phyloP scores from a whole-genome alignment of 2,329 filamentous ascomycete genomes.

The Xylariomycetidae sp. region DNA sequence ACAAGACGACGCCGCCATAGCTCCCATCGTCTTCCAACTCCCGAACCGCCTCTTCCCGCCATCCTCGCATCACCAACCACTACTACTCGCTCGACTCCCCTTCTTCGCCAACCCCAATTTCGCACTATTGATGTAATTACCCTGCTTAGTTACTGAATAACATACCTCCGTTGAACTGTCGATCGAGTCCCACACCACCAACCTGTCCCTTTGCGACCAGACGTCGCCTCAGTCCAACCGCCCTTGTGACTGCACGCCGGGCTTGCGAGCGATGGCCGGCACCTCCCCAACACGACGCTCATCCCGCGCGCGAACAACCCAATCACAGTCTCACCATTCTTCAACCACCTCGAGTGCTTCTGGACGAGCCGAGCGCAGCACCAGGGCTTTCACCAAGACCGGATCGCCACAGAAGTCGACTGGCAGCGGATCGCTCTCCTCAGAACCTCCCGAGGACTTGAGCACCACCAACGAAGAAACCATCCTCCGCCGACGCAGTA shows the following conservation, averaged over 20 bases:
- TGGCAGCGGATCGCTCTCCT: conserved; percentile 68
- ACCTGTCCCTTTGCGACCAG: too few species aligned
- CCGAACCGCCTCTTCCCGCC: conserved; percentile 25
- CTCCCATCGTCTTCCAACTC: conserved; percentile 16
- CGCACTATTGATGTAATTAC: too few species aligned
- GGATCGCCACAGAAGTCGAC: conserved; percentile 71
- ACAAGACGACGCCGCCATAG: conserved; percentile 24
- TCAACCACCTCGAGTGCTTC: conserved; percentile 76
- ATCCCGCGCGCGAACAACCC: conserved; percentile 79
- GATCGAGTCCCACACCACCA: too few species aligned
- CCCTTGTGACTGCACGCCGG: too few species aligned
- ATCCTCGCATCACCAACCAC: conserved; percentile 21
- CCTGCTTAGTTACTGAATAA: too few species aligned
- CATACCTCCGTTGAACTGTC: too few species aligned
- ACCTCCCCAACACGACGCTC: conserved; percentile 73
- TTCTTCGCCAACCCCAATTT: conserved; percentile 27
- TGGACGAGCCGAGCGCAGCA: conserved; percentile 68
- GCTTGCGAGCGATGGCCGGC: conserved; percentile 37
- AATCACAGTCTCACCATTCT: conserved; percentile 71
- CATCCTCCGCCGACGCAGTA: conserved; percentile 70
- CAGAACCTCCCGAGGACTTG: conserved; percentile 61
- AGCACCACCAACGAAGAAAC: conserved; percentile 53
- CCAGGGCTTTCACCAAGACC: conserved; percentile 67
- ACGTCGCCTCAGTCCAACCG: too few species aligned
- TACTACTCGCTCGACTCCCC: conserved; percentile 17